These are phyloP conservation scores for Setomelanomma holmii DNA, from an alignment of 2,329 filamentous ascomycete genomes.

Conservation along the genomic window DNA sequence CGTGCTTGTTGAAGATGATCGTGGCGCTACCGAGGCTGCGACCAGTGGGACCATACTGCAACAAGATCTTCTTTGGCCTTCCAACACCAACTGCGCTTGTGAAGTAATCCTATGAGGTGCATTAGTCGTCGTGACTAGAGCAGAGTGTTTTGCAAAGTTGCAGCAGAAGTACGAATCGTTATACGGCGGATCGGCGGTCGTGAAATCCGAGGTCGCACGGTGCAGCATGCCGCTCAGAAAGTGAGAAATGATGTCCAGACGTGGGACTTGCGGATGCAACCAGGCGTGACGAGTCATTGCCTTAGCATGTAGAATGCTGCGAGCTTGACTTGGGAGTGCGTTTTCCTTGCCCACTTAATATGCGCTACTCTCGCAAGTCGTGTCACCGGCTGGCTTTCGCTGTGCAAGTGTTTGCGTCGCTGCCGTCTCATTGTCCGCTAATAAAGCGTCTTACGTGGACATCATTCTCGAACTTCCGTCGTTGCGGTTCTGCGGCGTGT, in stretches of 20 bases:
- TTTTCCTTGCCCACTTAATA: constrained; percentile 21
- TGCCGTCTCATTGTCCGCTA: background rate
- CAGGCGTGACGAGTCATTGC: constrained; percentile 6
- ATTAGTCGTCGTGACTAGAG: constrained; percentile 66
- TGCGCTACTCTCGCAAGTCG: constrained; percentile 16
- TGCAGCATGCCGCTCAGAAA: constrained; percentile 35
- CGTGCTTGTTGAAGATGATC: constrained; percentile 81
- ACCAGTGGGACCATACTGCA: constrained; percentile 92
- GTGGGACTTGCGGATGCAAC: constrained; percentile 24
- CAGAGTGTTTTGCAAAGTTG: constrained; percentile 40
- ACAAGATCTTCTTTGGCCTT: constrained; percentile 86
- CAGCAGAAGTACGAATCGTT: constrained; percentile 37
- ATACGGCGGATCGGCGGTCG: constrained; percentile 24
- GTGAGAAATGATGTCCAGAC: constrained; percentile 25
- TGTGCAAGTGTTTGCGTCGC: background rate
- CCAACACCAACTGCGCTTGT: constrained; percentile 85
- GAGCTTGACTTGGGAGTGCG: constrained; percentile 24
- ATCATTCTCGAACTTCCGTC: constrained; percentile 36
- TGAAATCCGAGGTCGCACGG: constrained; percentile 31
- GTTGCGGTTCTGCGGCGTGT: constrained; percentile 32
- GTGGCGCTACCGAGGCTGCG: constrained; percentile 91
- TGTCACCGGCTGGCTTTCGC: constrained; percentile 5
- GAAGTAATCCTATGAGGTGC: constrained; percentile 90
- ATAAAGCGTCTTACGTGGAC: constrained; percentile 16
- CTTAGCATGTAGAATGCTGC: constrained; percentile 17